Base-by-base conservation (phyloP, 495 filamentous ascomycete genomes). In the Penicillium paradoxum region DNA sequence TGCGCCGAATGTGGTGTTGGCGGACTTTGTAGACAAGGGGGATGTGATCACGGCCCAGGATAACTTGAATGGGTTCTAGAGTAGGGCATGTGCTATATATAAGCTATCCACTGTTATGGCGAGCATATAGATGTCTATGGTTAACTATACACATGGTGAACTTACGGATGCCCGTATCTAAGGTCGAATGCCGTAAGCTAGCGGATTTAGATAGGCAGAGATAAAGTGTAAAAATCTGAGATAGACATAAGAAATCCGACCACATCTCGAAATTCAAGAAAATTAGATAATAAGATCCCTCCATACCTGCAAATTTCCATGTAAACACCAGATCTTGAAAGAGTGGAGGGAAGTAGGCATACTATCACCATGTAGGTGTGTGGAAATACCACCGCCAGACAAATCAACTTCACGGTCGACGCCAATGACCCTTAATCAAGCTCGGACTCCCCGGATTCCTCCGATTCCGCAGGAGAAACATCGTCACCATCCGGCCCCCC, bases 21-120 rank as follows among this genome's bases (percentile, higher is more conserved):
- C 85, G 15, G 86, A 90, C 66, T 89, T 88, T 67, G 83, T 78
- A 43, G 80, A 85, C 62, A 63, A 79, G 41, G 85, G 84, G 0
- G 70, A 76, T n/a, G 66, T 76, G n/a, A 77, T 87, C 40, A 62
- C 60, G 7, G 77, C 79, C 5, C 82, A 84, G 47, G 75, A 82
- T 60, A 49, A 50, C 33, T 38, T 86, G 51, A 89, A 88, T 68
- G 78, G 81, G 25, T 69, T 88, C 8, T 67, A 60, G 42, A 39
- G 30, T 4, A 10, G 7, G 3, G n/a, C 29, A n/a, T 38, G 3
- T 37, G 30, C 18, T 47, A 1, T 19, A 36, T 14, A 47, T 47
- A 2, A 15, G 34, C 11, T 15, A 11, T 27, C n/a, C n/a, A n/a
- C n/a, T n/a, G 7, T 27, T 27, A 3, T 27, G 24, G 3, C 24